A percentile compares a stretch with the other conserved stretches of the same genome.
Evolutionary conservation across 2,329 filamentous ascomycete species (phyloP).

Genomic region (Penicillium sp.): DNA sequence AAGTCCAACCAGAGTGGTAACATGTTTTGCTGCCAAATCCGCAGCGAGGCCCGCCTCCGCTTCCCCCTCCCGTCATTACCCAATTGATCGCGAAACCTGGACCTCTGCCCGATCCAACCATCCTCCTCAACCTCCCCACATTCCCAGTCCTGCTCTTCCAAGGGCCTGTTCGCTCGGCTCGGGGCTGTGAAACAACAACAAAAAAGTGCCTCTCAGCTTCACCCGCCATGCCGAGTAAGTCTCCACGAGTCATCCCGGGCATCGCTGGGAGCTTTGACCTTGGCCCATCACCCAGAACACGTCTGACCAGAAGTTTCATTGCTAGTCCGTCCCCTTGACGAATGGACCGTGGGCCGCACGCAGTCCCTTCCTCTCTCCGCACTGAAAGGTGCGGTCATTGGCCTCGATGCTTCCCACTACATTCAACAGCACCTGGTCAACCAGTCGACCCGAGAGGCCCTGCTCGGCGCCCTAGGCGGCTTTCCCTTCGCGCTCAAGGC

Average conservation of each 20-base stretch:
- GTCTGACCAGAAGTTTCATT: slow-evolving; percentile 1
- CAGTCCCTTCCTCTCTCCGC: slow-evolving; percentile 60
- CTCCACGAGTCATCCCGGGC: background rate
- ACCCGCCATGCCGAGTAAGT: slow-evolving; percentile 35
- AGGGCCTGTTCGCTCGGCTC: slow-evolving; percentile 26
- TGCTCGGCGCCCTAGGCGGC: slow-evolving; percentile 83
- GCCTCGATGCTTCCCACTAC: slow-evolving; percentile 86
- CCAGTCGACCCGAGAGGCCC: slow-evolving; percentile 69
- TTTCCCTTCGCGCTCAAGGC: slow-evolving; percentile 70
- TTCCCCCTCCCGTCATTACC: slow-evolving; percentile 18
- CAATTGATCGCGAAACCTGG: slow-evolving; percentile 10
- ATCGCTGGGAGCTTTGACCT: slow-evolving; percentile 1
- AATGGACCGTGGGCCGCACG: slow-evolving; percentile 51
- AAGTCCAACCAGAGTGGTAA: background rate
- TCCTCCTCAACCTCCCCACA: background rate
- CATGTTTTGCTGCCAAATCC: background rate
- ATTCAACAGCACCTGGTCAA: slow-evolving; percentile 70
- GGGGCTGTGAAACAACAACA: slow-evolving; percentile 14
- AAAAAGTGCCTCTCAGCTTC: slow-evolving; percentile 16
- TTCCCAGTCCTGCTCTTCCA: slow-evolving; percentile 3
- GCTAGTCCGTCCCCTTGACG: slow-evolving; percentile 48
- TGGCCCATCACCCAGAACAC: slow-evolving; percentile 1
- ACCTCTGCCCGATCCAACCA: slow-evolving; percentile 1
- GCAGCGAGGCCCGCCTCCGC: slow-evolving; percentile 17
- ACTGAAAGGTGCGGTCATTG: slow-evolving; percentile 68